These are phyloP conservation scores for Populus simonii DNA, from an alignment of 345 rosid genomes.

Conservation along the genomic window DNA sequence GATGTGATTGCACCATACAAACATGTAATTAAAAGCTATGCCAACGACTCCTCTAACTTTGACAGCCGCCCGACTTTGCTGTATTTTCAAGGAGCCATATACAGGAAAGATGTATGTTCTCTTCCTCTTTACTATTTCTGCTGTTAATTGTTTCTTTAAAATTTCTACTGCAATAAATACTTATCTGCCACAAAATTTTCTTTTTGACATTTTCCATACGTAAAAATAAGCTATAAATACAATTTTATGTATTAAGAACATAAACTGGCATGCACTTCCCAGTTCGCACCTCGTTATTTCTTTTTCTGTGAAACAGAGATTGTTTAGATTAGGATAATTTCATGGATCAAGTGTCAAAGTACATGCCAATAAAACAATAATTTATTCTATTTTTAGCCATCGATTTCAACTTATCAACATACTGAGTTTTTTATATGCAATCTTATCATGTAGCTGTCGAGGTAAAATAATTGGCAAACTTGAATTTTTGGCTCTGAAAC, in stretches of 20 bases:
- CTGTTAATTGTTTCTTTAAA: background rate
- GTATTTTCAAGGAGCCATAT: constrained; percentile 94
- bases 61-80: constrained; percentile 71
- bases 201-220: background rate
- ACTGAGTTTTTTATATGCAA: background rate
- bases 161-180: background rate
- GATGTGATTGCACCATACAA: constrained; percentile 93
- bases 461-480: background rate
- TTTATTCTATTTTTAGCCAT: background rate
- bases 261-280: background rate
- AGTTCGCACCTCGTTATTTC: background rate
- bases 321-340: background rate
- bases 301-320: background rate
- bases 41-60: constrained; percentile 60
- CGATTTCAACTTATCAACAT: background rate
- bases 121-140: constrained; percentile 8
- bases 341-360: background rate
- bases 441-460: background rate
- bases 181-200: background rate
- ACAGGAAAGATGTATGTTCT: constrained; percentile 83
- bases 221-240: background rate
- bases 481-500: background rate
- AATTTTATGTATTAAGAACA: background rate
- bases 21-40: constrained; percentile 60
- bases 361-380: background rate